A percentile compares a stretch with the other conserved stretches of the same genome.
Conservation (phyloP, 306 rosid genomes). For the Oxytropis ochrocephala region DNA sequence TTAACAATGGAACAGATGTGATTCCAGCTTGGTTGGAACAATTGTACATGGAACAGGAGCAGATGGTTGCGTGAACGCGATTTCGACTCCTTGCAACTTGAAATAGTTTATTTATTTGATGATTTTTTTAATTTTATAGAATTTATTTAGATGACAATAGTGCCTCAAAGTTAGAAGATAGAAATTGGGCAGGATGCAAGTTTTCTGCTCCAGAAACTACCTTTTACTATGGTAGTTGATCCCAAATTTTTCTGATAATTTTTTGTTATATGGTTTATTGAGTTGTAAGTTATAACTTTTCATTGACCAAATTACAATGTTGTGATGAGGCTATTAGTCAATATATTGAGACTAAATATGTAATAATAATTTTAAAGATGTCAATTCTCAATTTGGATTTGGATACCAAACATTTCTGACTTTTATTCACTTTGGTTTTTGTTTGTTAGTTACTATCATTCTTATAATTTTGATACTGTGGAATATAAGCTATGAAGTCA, state of each 20-base stretch:
- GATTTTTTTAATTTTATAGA: conserved; percentile 37
- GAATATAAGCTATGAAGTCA: not conserved
- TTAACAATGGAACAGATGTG: conserved; percentile 39
- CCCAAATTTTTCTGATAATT: conserved; percentile 8
- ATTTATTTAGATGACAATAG: conserved; percentile 34
- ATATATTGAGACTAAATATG: conserved; percentile 14
- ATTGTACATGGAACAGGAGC: conserved; percentile 79
- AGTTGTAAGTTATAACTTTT: conserved; percentile 16
- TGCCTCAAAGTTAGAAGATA: conserved; percentile 15
- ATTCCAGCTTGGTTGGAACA: conserved; percentile 78
- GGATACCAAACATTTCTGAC: not conserved
- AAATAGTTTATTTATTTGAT: conserved; percentile 22
- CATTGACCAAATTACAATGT: not conserved
- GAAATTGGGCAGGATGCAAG: conserved; percentile 36
- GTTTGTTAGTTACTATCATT: not conserved
- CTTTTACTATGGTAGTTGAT: conserved; percentile 19
- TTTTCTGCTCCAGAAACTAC: conserved; percentile 28
- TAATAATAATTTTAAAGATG: not conserved
- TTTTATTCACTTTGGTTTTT: not conserved
- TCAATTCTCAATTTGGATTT: conserved; percentile 8
- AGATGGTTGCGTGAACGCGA: conserved; percentile 48
- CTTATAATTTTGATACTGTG: too few species aligned
- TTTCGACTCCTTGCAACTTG: conserved; percentile 16
- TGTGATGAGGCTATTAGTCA: not conserved
- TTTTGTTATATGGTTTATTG: conserved; percentile 22